phyloP scores from a whole-genome alignment of 345 rosid species.

The Rhodamnia argentea region DNA sequence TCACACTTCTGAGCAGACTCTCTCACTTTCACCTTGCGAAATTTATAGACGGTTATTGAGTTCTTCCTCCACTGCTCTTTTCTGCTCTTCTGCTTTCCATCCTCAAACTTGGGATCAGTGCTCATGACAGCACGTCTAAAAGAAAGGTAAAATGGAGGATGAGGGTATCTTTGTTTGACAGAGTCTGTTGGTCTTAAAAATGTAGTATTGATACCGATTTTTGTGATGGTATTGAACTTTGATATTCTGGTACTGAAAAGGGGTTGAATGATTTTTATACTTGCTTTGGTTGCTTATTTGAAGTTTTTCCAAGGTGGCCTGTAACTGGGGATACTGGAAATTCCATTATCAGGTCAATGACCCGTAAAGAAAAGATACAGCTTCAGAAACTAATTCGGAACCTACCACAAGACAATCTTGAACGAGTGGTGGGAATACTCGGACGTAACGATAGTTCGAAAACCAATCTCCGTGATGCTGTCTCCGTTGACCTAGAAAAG shows the following conservation, averaged over 20 bases:
- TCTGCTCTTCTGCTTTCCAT: neutral
- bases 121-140: neutral
- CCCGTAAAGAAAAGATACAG: slow-evolving; percentile 29
- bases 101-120: neutral
- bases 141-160: neutral
- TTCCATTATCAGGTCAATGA: slow-evolving; percentile 36
- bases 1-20: neutral
- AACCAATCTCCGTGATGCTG: slow-evolving; percentile 5
- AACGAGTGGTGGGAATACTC: slow-evolving; percentile 27
- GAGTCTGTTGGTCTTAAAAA: neutral
- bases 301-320: neutral
- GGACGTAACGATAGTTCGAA: slow-evolving; percentile 6
- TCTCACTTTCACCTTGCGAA: neutral
- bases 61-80: neutral
- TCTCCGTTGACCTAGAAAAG: slow-evolving; percentile 29
- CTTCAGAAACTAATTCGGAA: slow-evolving; percentile 35
- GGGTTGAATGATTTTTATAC: neutral
- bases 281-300: neutral
- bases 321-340: neutral
- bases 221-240: neutral
- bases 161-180: neutral
- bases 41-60: neutral
- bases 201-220: neutral
- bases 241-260: neutral
- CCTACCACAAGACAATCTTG: slow-evolving; percentile 33